A percentile compares a stretch with the other conserved stretches of the same genome.
Conservation (phyloP, 2,329 filamentous ascomycete species). For the Pseudocercospora macadamiae region DNA sequence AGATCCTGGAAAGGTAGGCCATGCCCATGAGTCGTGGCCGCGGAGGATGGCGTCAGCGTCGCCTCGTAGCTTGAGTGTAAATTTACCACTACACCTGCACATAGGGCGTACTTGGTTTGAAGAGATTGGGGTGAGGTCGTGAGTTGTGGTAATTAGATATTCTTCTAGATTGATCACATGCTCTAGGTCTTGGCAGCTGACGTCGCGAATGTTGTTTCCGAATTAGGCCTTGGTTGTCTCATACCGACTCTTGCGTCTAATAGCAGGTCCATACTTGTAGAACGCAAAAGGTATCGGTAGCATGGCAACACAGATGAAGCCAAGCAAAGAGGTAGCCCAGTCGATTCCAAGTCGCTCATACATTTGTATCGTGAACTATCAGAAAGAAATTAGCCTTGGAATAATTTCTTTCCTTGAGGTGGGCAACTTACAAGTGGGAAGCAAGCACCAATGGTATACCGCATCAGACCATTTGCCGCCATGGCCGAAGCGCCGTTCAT, state of each 20-base stretch:
- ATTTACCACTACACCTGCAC: background rate
- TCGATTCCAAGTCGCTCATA: slow-evolving; percentile 44
- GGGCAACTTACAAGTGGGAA: slow-evolving; percentile 18
- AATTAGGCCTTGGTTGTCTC: background rate
- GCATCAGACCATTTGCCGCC: slow-evolving; percentile 59
- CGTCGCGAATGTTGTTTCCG: background rate
- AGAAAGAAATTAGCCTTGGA: background rate
- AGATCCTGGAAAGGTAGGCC: background rate
- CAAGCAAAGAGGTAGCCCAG: slow-evolving; percentile 50
- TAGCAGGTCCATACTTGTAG: slow-evolving; percentile 35
- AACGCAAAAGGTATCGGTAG: slow-evolving; percentile 44
- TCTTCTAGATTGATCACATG: background rate
- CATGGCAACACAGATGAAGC: slow-evolving; percentile 44
- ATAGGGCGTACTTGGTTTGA: background rate
- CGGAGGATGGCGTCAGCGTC: too few relatives aligned
- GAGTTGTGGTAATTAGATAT: background rate
- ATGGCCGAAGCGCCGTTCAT: slow-evolving; percentile 61
- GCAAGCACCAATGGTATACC: slow-evolving; percentile 20
- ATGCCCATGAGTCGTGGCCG: slow-evolving; percentile 1
- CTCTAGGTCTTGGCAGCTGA: background rate
- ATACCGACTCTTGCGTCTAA: slow-evolving; percentile 28
- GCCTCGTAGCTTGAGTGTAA: background rate
- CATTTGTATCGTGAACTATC: slow-evolving; percentile 32
- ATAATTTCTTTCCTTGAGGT: background rate
- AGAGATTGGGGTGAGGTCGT: background rate